Evolutionary conservation across 371 early-diverging fungal species (phyloP).

Genomic region (Basidiobolus heterosporus): DNA sequence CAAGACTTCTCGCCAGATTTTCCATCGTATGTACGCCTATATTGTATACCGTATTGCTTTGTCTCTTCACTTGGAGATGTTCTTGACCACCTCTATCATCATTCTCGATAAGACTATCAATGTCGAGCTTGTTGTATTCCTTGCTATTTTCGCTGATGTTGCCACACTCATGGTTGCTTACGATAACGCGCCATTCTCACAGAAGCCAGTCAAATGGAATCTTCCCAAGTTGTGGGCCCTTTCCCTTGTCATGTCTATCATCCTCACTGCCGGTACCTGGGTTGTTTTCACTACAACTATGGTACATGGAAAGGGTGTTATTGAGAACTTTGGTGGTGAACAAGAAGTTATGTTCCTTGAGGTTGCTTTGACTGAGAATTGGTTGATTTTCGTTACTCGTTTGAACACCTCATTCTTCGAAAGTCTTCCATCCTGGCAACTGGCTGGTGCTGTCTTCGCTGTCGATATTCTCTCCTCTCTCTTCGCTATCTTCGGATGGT

Average conservation of each 20-base stretch:
- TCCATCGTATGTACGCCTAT: conserved; percentile 13
- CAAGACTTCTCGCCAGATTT: conserved; percentile 1
- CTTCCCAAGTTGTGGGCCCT: conserved; percentile 8
- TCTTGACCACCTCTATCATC: background rate
- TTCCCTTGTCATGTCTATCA: conserved; percentile 7
- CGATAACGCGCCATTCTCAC: conserved; percentile 11
- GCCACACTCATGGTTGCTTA: conserved; percentile 4
- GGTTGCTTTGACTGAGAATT: conserved; percentile 15
- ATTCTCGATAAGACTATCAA: background rate
- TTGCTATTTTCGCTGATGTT: background rate
- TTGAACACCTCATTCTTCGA: conserved; percentile 1
- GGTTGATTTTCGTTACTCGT: conserved; percentile 18
- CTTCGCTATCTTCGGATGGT: conserved; percentile 14
- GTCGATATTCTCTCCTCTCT: conserved; percentile 16
- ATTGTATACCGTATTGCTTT: background rate
- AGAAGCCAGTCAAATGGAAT: conserved; percentile 12
- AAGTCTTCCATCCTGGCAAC: conserved; percentile 12
- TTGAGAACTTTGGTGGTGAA: too few species aligned
- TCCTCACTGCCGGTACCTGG: conserved; percentile 9
- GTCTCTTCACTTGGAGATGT: background rate
- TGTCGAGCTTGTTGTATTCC: background rate
- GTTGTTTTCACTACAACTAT: too few species aligned
- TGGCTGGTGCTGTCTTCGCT: conserved; percentile 11
- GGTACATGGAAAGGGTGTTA: too few species aligned
- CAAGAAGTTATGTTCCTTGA: conserved; percentile 9